A percentile compares a stretch with the other conserved stretches of the same genome.
phyloP scores from a whole-genome alignment of 805 yeast species.

The Wickerhamiella occidentalis region DNA sequence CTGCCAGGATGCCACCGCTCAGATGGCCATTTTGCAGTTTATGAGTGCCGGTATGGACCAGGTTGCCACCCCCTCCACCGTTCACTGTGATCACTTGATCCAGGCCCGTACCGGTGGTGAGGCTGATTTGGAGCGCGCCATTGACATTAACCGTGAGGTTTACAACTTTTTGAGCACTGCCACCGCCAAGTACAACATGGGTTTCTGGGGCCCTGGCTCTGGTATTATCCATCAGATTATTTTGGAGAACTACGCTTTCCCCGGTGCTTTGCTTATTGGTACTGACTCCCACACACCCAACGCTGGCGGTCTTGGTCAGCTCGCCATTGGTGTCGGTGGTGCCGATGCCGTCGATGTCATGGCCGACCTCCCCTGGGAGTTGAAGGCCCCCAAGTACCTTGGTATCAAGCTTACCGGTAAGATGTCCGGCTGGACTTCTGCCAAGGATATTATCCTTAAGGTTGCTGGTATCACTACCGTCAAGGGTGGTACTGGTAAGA shows the following conservation, averaged over 20 bases:
- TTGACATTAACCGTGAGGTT: conserved; percentile 84
- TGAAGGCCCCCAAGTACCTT: conserved; percentile 89
- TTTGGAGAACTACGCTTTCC: conserved; percentile 91
- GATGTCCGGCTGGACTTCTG: conserved; percentile 92
- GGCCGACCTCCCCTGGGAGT: conserved; percentile 93
- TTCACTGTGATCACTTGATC: conserved; percentile 95
- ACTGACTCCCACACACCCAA: conserved; percentile 97
- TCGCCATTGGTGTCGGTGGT: conserved; percentile 99
- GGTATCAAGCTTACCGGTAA: conserved; percentile 92
- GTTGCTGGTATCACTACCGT: conserved; percentile 91
- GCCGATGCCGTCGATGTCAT: conserved; percentile 97
- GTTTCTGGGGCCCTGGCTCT: conserved; percentile 98
- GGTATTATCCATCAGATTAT: conserved; percentile 97
- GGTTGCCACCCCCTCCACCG: conserved; percentile 90
- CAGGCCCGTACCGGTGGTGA: conserved; percentile 91
- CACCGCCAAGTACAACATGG: conserved; percentile 90
- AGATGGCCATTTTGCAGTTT: conserved; percentile 93
- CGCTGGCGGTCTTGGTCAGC: conserved; percentile 96
- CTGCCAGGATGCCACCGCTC: conserved; percentile 98
- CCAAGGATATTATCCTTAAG: conserved; percentile 88
- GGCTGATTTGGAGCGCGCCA: conserved; percentile 73
- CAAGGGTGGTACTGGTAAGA: conserved; percentile 96
- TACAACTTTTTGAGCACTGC: conserved; percentile 82
- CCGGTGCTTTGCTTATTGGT: conserved; percentile 93
- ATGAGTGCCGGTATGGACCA: conserved; percentile 89